Evolutionary conservation across 169 alveolate species (phyloP), one percentile per base, ranked within the genome.

Genomic region (Plasmodium knowlesi): DNA sequence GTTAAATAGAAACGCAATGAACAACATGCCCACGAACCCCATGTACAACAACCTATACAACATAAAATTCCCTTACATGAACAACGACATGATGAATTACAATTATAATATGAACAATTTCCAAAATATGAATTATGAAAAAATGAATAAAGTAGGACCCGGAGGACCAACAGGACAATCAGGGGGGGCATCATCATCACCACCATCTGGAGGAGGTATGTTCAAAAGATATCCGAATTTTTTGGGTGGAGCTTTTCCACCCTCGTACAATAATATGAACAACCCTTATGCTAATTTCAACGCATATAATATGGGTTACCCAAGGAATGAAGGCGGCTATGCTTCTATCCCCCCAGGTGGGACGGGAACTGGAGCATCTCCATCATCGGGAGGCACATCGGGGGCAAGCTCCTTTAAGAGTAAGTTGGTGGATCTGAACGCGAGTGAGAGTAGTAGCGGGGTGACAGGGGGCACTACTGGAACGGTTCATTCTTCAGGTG

Each of bases 21-120:
- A 12, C 14, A 72, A 61, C 5, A 32, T 54, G 41, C 25, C 67
- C 14, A 12, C 83, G 22, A 88, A 79, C 30, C 67, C 89, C 0
- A n/a, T 88, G 37, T 88, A 79, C 50, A 88, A 79, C 30, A 19
- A 22, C 46, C 41, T 88, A 79, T 88, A 88, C 14, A 88, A 61
- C 57, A 61, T 88, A 73, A 88, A 88, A 22, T 88, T 61, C 25
- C 94, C 94, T 5, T 88, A 79, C 73, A 30, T 61, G 73, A 88
- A 88, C 22, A 88, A 88, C 50, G 94, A 88, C 32, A 41, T 88
- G 72, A 61, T 88, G 89, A 88, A 88, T 39, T 88, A 88, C 57
- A 88, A 88, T 76, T 88, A 61, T 22, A 88, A 88, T 88, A 54
- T 88, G 37, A 37, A 30, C 41, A 79, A 78, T 61, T 88, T 79